Evolutionary conservation across 305 asterid species (phyloP).

Genomic region (Fraxinus ornus): DNA sequence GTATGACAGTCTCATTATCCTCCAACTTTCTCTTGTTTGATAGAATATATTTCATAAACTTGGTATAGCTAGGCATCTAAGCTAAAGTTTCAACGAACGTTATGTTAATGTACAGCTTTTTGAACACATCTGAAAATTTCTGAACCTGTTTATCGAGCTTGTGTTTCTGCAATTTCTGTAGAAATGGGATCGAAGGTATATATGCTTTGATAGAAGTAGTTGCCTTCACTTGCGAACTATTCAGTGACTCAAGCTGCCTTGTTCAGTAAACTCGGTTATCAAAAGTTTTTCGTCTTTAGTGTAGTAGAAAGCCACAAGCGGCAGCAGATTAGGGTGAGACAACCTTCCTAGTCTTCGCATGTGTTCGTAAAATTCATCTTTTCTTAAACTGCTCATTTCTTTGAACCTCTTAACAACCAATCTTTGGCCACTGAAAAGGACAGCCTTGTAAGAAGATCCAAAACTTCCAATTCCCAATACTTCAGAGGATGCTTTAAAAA

Average conservation of each 20-base stretch:
- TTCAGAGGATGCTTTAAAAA: conserved; percentile 44
- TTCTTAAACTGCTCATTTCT: conserved; percentile 34
- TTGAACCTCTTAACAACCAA: conserved; percentile 43
- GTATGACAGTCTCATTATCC: too few species aligned
- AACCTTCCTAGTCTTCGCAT: conserved; percentile 38
- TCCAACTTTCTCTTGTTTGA: too few species aligned
- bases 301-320: conserved; percentile 42
- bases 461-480: conserved; percentile 44
- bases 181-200: too few species aligned
- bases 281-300: conserved; percentile 40
- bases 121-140: too few species aligned
- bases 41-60: too few species aligned
- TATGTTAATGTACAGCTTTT: too few species aligned
- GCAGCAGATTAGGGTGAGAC: conserved; percentile 39
- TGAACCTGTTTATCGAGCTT: too few species aligned
- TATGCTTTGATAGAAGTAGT: too few species aligned
- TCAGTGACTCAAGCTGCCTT: conserved; percentile 24
- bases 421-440: conserved; percentile 20
- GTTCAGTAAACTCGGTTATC: conserved; percentile 31
- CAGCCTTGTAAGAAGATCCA: conserved; percentile 47
- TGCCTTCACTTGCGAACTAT: too few species aligned
- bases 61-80: too few species aligned
- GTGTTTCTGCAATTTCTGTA: too few species aligned
- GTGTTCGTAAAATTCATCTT: conserved; percentile 33
- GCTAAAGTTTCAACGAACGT: too few species aligned